phyloP scores from a whole-genome alignment of 1,284 basidiomycete genomes.

The Psilocybe mexicana region DNA sequence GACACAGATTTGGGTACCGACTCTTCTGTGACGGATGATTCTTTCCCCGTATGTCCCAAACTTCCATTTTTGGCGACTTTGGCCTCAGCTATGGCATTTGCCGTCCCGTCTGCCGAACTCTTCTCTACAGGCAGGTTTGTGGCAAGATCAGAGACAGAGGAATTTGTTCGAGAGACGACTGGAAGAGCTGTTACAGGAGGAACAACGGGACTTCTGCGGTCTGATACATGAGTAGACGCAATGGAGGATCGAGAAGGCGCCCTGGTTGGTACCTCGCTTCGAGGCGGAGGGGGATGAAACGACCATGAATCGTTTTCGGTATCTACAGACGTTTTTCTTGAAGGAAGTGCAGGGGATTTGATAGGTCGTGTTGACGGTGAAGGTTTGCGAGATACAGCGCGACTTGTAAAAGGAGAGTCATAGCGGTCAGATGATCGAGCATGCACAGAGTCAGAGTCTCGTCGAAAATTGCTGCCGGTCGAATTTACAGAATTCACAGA shows the following conservation, averaged over 20 bases:
- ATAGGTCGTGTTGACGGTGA: conserved; percentile 19
- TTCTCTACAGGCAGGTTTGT: background rate
- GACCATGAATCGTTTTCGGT: conserved; percentile 18
- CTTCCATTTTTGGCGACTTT: conserved; percentile 4
- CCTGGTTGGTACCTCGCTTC: conserved; percentile 22
- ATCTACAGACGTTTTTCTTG: conserved; percentile 12
- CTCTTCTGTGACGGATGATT: conserved; percentile 8
- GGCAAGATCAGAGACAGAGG: background rate
- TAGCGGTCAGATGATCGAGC: conserved; percentile 23
- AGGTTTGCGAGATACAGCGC: conserved; percentile 15
- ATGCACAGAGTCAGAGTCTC: conserved; percentile 22
- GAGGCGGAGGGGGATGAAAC: conserved; percentile 14
- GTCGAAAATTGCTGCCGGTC: conserved; percentile 19
- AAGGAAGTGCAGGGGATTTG: conserved; percentile 14
- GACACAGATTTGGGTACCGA: conserved; percentile 9
- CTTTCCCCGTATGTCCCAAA: background rate
- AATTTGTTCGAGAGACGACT: background rate
- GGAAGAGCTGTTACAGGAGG: conserved; percentile 6
- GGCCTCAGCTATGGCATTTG: conserved; percentile 1
- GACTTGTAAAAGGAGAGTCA: conserved; percentile 19
- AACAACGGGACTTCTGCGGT: conserved; percentile 19
- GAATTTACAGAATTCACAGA: conserved; percentile 24
- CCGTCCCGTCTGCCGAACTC: background rate
- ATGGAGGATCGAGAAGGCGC: conserved; percentile 39
- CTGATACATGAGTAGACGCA: conserved; percentile 37